phyloP scores from a whole-genome alignment of 176 grass and related monocot species.

The Puya raimondii region DNA sequence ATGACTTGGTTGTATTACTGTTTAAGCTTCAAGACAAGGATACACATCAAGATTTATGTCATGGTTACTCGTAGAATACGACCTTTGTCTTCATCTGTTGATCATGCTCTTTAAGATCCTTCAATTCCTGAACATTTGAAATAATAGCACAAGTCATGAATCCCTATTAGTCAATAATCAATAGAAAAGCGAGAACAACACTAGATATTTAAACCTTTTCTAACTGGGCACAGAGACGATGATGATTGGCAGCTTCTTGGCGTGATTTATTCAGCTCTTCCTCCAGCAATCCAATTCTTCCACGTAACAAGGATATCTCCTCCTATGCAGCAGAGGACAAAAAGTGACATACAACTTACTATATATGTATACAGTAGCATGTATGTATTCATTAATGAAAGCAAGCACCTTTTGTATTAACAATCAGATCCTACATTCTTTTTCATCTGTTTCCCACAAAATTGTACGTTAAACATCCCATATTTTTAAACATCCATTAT shows the following conservation, averaged over 20 bases:
- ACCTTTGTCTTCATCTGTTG: constrained; percentile 93
- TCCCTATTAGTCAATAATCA: constrained; percentile 11
- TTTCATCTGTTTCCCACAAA: too few species aligned
- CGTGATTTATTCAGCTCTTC: constrained; percentile 69
- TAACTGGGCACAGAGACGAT: constrained; percentile 46
- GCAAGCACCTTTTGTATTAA: not conserved
- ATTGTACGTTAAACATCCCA: too few species aligned
- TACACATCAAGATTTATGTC: not conserved
- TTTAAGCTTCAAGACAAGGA: constrained; percentile 5
- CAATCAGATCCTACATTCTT: too few species aligned
- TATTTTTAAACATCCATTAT: too few species aligned
- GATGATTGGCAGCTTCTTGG: constrained; percentile 54
- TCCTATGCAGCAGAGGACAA: constrained; percentile 40
- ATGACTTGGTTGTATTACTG: not conserved
- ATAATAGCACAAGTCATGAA: constrained; percentile 25
- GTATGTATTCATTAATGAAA: not conserved
- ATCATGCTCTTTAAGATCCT: constrained; percentile 84
- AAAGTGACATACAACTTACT: constrained; percentile 11
- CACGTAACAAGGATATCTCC: constrained; percentile 55
- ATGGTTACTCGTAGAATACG: constrained; percentile 6
- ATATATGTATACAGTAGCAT: not conserved
- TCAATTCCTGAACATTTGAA: constrained; percentile 65
- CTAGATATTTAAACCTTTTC: constrained; percentile 52
- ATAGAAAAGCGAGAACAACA: constrained; percentile 10
- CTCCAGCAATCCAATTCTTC: constrained; percentile 71